Evolutionary conservation across 176 grass and related monocot genomes (phyloP).

Genomic region (Cenchrus americanus): DNA sequence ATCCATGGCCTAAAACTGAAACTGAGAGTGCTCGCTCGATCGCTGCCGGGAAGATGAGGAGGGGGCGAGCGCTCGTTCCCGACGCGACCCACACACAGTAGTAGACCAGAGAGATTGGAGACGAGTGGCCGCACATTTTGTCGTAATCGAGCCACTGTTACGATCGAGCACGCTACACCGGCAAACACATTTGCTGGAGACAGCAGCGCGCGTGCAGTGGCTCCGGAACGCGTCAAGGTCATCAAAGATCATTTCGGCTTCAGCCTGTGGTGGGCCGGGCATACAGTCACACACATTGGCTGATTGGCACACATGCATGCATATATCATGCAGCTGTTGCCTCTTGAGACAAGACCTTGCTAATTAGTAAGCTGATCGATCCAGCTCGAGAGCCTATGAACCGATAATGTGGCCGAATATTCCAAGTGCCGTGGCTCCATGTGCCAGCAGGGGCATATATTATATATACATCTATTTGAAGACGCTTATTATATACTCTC

Average conservation of each 20-base stretch:
- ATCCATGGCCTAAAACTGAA: too few relatives aligned
- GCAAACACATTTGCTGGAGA: neutral
- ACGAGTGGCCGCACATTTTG: too few relatives aligned
- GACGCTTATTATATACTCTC: too few relatives aligned
- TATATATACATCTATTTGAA: too few relatives aligned
- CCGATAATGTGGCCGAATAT: conserved; percentile 28
- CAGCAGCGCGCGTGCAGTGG: neutral
- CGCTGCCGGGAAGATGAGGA: too few relatives aligned
- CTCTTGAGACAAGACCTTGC: conserved; percentile 4
- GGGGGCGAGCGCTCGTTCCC: too few relatives aligned
- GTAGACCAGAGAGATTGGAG: too few relatives aligned
- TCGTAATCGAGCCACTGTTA: neutral
- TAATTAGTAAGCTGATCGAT: neutral
- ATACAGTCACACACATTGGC: neutral
- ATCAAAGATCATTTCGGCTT: too few relatives aligned
- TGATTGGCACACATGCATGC: neutral
- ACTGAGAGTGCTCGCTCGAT: too few relatives aligned
- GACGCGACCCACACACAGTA: too few relatives aligned
- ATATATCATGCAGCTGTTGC: neutral
- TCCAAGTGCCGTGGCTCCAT: conserved; percentile 1
- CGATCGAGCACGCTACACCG: neutral
- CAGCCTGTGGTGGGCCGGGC: too few relatives aligned
- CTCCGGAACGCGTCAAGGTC: too few relatives aligned
- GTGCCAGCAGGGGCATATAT: neutral
- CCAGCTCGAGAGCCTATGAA: neutral